These are phyloP conservation scores for Plasmodium knowlesi DNA, from an alignment of 169 alveolate genomes.

Conservation along the genomic window DNA sequence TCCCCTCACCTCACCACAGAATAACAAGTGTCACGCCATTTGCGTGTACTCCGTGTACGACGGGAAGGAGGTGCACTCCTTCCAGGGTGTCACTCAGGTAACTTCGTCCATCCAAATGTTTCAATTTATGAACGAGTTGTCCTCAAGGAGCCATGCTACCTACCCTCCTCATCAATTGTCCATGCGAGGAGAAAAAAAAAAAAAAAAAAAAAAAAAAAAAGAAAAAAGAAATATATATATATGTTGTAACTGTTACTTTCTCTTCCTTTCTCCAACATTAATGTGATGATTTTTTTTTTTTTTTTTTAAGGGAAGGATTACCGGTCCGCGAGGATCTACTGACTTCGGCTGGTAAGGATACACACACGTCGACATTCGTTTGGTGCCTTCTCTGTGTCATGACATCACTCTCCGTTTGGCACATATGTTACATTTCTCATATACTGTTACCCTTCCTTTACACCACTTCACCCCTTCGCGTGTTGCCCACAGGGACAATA, in stretches of 20 bases:
- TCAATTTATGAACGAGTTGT: background rate
- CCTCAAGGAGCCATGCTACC: background rate
- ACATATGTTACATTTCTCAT: no score
- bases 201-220: no score
- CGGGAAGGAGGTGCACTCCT: conserved; percentile 23
- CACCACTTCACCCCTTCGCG: background rate
- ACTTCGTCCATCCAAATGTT: background rate
- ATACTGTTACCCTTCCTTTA: background rate
- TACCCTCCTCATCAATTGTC: background rate
- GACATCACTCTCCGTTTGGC: background rate
- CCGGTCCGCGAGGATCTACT: conserved; percentile 30
- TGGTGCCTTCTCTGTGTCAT: background rate
- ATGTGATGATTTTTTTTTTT: background rate
- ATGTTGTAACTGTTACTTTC: background rate
- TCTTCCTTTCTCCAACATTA: background rate
- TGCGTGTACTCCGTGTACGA: conserved; percentile 61
- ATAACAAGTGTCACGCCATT: conserved; percentile 35
- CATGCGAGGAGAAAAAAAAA: background rate
- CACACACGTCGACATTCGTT: background rate
- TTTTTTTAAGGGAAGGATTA: conserved; percentile 27
- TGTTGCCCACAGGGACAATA: conserved; percentile 45
- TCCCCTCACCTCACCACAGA: background rate
- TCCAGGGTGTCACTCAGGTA: conserved; percentile 66
- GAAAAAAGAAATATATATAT: no score
- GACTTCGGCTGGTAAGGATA: conserved; percentile 46